Evolutionary conservation across 2,329 filamentous ascomycete species (phyloP).

Genomic region (Talaromyces albobiverticillius): DNA sequence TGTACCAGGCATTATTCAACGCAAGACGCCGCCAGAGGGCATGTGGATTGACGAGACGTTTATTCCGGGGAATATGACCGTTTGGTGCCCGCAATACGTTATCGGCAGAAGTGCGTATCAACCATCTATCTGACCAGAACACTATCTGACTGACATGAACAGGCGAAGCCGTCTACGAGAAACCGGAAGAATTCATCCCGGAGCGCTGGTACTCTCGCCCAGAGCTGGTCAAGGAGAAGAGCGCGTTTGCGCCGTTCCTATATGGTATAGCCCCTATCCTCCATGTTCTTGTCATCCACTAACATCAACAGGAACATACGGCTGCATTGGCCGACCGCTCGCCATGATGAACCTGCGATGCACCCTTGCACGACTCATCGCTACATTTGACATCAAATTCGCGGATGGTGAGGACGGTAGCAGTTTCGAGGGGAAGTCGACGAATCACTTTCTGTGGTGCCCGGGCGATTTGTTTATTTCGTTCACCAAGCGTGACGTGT

Average conservation of each 20-base stretch:
- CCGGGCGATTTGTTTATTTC: conserved; percentile 19
- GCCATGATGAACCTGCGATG: conserved; percentile 36
- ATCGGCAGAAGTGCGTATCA: conserved; percentile 23
- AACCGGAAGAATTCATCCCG: conserved; percentile 29
- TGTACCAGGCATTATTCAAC: conserved; percentile 38
- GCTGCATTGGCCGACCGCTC: conserved; percentile 37
- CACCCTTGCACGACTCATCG: conserved; percentile 32
- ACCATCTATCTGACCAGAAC: not conserved
- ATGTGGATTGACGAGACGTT: conserved; percentile 31
- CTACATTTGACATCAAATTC: conserved; percentile 34
- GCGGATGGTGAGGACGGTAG: conserved; percentile 32
- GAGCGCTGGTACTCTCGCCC: conserved; percentile 35
- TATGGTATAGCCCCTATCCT: conserved; percentile 19
- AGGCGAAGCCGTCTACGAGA: conserved; percentile 27
- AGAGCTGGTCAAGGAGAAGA: conserved; percentile 31
- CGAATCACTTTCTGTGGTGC: conserved; percentile 36
- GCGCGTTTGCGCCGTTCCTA: conserved; percentile 34
- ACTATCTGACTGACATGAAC: not conserved
- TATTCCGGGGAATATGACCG: conserved; percentile 26
- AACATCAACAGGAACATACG: conserved; percentile 24
- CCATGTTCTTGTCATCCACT: not conserved
- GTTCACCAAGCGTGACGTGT: conserved; percentile 14
- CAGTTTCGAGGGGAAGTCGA: conserved; percentile 28
- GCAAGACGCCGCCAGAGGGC: conserved; percentile 38
- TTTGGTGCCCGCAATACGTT: conserved; percentile 23